Conservation (phyloP, 2,329 filamentous ascomycete genomes). For the Didymella sp. region DNA sequence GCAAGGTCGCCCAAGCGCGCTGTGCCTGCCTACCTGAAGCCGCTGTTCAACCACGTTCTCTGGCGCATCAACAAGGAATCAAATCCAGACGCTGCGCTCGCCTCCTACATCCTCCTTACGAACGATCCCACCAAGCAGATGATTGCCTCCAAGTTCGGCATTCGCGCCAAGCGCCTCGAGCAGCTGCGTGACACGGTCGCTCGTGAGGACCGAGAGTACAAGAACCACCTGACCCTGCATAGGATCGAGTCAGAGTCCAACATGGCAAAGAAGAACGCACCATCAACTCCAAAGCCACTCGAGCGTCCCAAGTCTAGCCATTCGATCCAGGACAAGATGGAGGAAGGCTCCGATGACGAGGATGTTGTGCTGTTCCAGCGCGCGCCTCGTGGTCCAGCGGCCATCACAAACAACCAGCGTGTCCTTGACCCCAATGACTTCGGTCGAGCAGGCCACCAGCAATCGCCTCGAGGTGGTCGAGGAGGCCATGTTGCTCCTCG, state of each 20-base stretch:
- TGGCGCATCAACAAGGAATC: slow-evolving; percentile 60
- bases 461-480: slow-evolving; percentile 43
- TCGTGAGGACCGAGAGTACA: slow-evolving; percentile 58
- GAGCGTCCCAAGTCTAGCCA: slow-evolving; percentile 42
- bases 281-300: slow-evolving; percentile 23
- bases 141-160: slow-evolving; percentile 58
- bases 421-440: slow-evolving; percentile 59
- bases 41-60: slow-evolving; percentile 60
- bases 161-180: slow-evolving; percentile 58
- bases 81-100: slow-evolving; percentile 56
- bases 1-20: slow-evolving; percentile 37
- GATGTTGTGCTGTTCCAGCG: slow-evolving; percentile 50
- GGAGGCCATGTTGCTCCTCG: slow-evolving; percentile 33
- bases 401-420: slow-evolving; percentile 38
- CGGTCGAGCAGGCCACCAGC: slow-evolving; percentile 46
- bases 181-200: slow-evolving; percentile 58
- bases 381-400: slow-evolving; percentile 45
- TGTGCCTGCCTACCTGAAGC: slow-evolving; percentile 52
- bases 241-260: slow-evolving; percentile 47
- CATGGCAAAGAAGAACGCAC: slow-evolving; percentile 22
- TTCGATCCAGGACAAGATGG: slow-evolving; percentile 25
- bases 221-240: slow-evolving; percentile 49
- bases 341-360: slow-evolving; percentile 46
- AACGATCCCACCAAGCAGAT: slow-evolving; percentile 56
- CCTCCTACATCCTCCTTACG: slow-evolving; percentile 60